These are phyloP conservation scores for Tolypocladium amazonense DNA, from an alignment of 2,329 filamentous ascomycete species.

Conservation along the genomic window DNA sequence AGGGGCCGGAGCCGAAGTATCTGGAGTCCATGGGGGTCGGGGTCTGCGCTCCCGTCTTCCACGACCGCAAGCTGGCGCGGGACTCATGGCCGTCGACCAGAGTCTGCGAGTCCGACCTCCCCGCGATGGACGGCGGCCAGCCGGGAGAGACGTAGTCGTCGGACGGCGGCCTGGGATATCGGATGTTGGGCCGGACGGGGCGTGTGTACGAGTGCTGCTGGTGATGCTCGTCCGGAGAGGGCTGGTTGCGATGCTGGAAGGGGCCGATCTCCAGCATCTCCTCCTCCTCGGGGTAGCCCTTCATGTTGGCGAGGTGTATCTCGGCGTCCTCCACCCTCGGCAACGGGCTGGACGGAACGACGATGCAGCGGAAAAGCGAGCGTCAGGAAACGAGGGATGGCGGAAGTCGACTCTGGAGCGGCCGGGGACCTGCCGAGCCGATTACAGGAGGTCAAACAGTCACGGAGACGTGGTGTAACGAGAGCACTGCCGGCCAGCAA, in stretches of 20 bases:
- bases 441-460: not conserved
- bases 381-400: not conserved
- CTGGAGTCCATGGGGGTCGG: conserved; percentile 4
- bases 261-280: conserved; percentile 25
- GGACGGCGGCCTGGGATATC: not conserved
- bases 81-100: conserved; percentile 16
- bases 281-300: conserved; percentile 18
- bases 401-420: not conserved
- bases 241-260: conserved; percentile 12
- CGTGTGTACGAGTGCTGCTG: conserved; percentile 12
- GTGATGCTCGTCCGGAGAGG: conserved; percentile 15
- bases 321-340: not conserved
- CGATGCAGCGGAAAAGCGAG: not conserved
- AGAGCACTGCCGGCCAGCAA: not conserved
- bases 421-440: conserved; percentile 1
- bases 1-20: conserved; percentile 3
- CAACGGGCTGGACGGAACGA: not conserved
- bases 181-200: not conserved
- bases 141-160: conserved; percentile 5
- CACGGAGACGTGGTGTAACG: not conserved
- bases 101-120: conserved; percentile 17
- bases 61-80: conserved; percentile 10
- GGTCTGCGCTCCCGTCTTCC: conserved; percentile 9
- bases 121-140: conserved; percentile 9
- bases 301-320: conserved; percentile 11